A percentile compares a stretch with the other conserved stretches of the same genome.
phyloP scores from a whole-genome alignment of 2,329 filamentous ascomycete species.

The Talaromyces pinophilus region DNA sequence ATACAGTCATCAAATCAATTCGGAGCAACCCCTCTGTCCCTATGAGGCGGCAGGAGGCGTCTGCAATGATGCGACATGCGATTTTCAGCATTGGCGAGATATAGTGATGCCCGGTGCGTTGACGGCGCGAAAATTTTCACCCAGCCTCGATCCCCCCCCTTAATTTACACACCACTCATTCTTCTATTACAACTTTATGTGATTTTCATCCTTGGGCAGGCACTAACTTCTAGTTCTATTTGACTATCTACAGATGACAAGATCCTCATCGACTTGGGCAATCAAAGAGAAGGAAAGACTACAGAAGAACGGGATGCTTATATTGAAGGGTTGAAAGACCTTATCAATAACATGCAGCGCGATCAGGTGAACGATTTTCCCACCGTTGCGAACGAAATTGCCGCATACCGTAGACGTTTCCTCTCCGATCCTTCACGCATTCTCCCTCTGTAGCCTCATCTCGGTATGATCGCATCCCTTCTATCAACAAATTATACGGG shows the following conservation, averaged over 20 bases:
- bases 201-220: slow-evolving; percentile 5
- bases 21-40: slow-evolving; percentile 71
- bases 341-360: slow-evolving; percentile 53
- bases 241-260: slow-evolving; percentile 48
- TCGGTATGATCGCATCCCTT: slow-evolving; percentile 19
- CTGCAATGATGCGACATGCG: slow-evolving; percentile 75
- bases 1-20: slow-evolving; percentile 88
- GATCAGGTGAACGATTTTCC: slow-evolving; percentile 54
- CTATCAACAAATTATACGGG: background rate
- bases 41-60: slow-evolving; percentile 68
- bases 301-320: slow-evolving; percentile 48
- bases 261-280: slow-evolving; percentile 53
- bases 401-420: slow-evolving; percentile 54
- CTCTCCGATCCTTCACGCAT: slow-evolving; percentile 50
- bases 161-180: slow-evolving; percentile 23
- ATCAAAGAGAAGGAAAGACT: slow-evolving; percentile 49
- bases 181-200: background rate
- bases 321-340: slow-evolving; percentile 48
- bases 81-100: slow-evolving; percentile 75
- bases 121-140: slow-evolving; percentile 32
- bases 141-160: slow-evolving; percentile 12
- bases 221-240: slow-evolving; percentile 20
- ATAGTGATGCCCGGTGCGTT: slow-evolving; percentile 76
- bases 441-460: slow-evolving; percentile 45
- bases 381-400: slow-evolving; percentile 52